phyloP scores from a whole-genome alignment of 768 basidiomycete species.

The Tremella mesenterica region DNA sequence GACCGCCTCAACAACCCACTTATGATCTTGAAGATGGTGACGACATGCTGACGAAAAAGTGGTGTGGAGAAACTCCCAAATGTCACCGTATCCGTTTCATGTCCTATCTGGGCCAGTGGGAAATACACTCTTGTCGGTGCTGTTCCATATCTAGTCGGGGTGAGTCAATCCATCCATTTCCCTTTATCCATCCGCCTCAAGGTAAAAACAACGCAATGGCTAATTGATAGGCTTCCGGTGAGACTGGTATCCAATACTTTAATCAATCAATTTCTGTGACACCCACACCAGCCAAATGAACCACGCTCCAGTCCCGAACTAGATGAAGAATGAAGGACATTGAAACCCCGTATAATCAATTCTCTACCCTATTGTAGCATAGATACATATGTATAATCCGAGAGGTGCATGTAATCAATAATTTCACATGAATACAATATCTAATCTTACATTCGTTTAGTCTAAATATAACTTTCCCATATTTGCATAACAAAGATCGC shows the following conservation, averaged over 20 bases:
- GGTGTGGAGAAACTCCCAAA: neutral
- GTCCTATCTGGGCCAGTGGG: neutral
- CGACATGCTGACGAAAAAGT: neutral
- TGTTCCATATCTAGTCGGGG: slow-evolving; percentile 11
- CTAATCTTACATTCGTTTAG: no score
- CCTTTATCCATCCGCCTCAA: neutral
- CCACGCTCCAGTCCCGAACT: no score
- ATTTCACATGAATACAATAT: no score
- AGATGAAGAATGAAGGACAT: no score
- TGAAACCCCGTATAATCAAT: no score
- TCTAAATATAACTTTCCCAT: no score
- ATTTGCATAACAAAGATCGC: no score
- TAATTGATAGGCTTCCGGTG: slow-evolving; percentile 5
- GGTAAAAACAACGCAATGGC: neutral
- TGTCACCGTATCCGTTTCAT: slow-evolving; percentile 7
- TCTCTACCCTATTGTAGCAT: no score
- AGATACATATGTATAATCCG: no score
- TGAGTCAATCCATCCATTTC: neutral
- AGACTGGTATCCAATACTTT: slow-evolving; percentile 14
- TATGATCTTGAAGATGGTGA: no score
- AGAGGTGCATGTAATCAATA: no score
- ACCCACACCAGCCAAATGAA: neutral
- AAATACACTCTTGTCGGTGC: slow-evolving; percentile 8
- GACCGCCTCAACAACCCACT: no score
- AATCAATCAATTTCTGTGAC: slow-evolving; percentile 6